Base-by-base conservation (phyloP, 73 alveolate species). In the Paramecium primaurelia region DNA sequence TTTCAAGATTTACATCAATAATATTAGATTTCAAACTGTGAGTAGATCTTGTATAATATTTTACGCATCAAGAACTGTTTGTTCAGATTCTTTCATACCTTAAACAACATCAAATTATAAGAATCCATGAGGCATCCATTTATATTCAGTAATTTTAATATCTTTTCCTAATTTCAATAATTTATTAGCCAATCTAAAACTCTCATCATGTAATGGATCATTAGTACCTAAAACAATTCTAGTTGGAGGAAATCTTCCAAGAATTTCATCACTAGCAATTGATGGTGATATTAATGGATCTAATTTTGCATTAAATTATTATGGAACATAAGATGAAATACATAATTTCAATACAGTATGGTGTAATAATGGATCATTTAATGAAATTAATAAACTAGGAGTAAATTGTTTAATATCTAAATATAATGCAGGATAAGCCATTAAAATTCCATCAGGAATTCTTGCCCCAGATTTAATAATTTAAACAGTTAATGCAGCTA, bases 171-270 rank as follows among this genome's bases (percentile, higher is more conserved):
- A 28, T 89, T 71, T 37, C 68, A 18, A 38, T 47, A 89, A 38
- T 45, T 44, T 89, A 42, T 89, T 28, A 4, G 75, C 42, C 42
- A 95, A 93, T 77, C 95, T 95, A 68, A 86, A 95, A 58, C 96
- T 86, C 60, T 95, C 98, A 77, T 95, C 98, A 92, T 95, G 95
- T 16, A 95, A 92, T 37, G 98, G 98, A 59, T 95, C 98, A 69
- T 92, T 93, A 37, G 95, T 95, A 25, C 97, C 96, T 44, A 94
- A 75, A 77, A 94, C 42, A 9, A 95, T 93, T 86, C 97, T 69
- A 2, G 95, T 94, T 30, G 86, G 80, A 18, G 98, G 98, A 30
- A 95, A 64, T 45, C 69, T 44, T 20, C 28, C 38, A 9, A 95
- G 88, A 8, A 90, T 86, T 40, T 68, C 92, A 38, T 95, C 97